Base-by-base conservation (phyloP, 179 eudicot genomes). In the Beta corolliflora region DNA sequence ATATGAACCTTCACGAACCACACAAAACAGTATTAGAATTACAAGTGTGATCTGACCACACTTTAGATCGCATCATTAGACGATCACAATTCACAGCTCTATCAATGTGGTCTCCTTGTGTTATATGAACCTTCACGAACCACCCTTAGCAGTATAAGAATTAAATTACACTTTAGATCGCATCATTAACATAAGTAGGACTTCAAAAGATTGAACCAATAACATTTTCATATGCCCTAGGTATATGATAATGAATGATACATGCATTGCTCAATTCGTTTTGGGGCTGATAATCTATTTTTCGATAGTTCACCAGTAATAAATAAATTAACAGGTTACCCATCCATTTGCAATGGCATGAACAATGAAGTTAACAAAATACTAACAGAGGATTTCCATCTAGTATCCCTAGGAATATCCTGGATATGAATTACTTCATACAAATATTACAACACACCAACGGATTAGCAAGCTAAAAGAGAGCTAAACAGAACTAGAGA, bases 81-180 rank as follows among this genome's bases (percentile, higher is more conserved):
- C 81, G n/a, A 91, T 90, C 75, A 91, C 29, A 25, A 25, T 25
- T 25, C 29, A 25, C 83, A 54, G 87, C 86, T 78, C 84, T 87
- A 60, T 93, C 95, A 63, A 54, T 81, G 19, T 77, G 88, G 83
- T 91, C 94, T 58, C 95, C 93, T 81, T 90, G 95, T 78, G 93
- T 91, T 85, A 92, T 92, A 68, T 91, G 93, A 81, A 91, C 95
- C 93, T 89, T 82, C 76, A 71, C 75, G n/a, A 71, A 73, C 65
- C 77, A 74, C 41, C 41, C 41, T 36, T 3, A 19, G 59, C 66
- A 59, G 52, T 54, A 68, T 60, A 77, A 59, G 77, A 79, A 73
- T 55, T 65, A 29, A 21, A 23, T 41, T 13, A 41, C 78, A 74
- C 5, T 44, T 45, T 48, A 23, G 65, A 60, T 36, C 41, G 41